phyloP scores from a whole-genome alignment of 441 rosid genomes.

The Eutrema salsugineum region DNA sequence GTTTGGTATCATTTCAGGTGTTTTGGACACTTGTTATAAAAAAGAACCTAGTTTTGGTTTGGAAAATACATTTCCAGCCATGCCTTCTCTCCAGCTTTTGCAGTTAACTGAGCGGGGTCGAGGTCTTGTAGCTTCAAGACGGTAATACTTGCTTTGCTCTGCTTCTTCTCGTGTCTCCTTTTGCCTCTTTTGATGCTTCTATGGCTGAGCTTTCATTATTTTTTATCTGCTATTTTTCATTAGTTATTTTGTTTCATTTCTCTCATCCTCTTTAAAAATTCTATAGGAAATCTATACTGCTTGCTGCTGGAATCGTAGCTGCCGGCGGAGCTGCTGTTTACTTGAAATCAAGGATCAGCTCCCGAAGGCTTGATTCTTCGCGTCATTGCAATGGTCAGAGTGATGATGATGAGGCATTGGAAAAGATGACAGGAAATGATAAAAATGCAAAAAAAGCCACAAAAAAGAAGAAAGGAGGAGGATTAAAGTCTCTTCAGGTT shows the following conservation, averaged over 20 bases:
- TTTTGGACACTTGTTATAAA: constrained; percentile 23
- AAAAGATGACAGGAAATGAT: constrained; percentile 31
- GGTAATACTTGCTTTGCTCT: constrained; percentile 41
- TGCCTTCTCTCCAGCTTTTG: constrained; percentile 96
- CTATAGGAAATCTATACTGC: constrained; percentile 73
- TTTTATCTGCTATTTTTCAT: neutral
- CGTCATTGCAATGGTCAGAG: constrained; percentile 48
- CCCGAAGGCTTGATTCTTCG: constrained; percentile 37
- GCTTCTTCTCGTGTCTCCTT: neutral
- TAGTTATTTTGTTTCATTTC: neutral
- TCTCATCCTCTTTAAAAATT: neutral
- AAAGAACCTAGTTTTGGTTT: constrained; percentile 25
- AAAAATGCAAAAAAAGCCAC: constrained; percentile 39
- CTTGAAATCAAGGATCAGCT: constrained; percentile 52
- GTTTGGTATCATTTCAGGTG: constrained; percentile 36
- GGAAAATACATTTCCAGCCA: constrained; percentile 36
- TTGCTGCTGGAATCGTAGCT: constrained; percentile 80
- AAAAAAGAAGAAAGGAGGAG: constrained; percentile 70
- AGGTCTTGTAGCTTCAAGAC: constrained; percentile 68
- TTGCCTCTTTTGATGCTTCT: neutral
- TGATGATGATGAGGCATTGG: constrained; percentile 43
- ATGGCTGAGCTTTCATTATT: neutral
- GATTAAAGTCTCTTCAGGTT: constrained; percentile 79
- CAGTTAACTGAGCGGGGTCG: constrained; percentile 90
- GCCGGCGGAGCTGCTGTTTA: constrained; percentile 92